Base-by-base conservation (phyloP, 345 rosid species). In the Noccaea bulbosa region DNA sequence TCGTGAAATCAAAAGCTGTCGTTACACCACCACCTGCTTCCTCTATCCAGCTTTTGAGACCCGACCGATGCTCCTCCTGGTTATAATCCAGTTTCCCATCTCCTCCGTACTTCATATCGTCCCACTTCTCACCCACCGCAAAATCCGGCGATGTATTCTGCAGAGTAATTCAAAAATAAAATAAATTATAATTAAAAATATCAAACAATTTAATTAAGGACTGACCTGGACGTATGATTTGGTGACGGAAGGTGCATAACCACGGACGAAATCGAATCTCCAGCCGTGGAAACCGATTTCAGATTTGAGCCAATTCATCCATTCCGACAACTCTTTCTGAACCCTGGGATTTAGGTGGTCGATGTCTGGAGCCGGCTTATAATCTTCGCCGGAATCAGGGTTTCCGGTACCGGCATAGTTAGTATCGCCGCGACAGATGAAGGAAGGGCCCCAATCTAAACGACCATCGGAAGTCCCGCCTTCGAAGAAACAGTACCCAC, bases 291-390 rank as follows among this genome's bases (percentile, higher is more conserved):
- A 93, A 20, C 97, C 93, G 6, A 87, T 82, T 1, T 87, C 97
- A 5, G 83, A 51, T 55, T 87, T 93, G 4, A 93, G 53, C 98
- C 98, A 93, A 15, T 87, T 93, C 96, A 90, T 87, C 98, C 97
- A 93, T 41, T 83, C 92, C 0, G 97, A 82, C 56, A 93, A 64
- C 80, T 88, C 96, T 11, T 17, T 78, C 53, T 87, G 93, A 27
- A 82, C 93, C 40, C 78, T 80, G 1, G 78, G 83, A 60, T 90
- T 93, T 67, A 87, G 86, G 65, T 87, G 97, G 69, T 93, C 97
- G 38, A 93, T 88, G 37, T 93, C 98, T 0, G 98, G 98, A 11
- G 98, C 91, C 2, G 81, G 58, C 3, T 4, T 11, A 37, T 41
- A 90, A 70, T 51, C 72, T 2, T 70, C 74, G 7, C 97, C 96